These are phyloP conservation scores for Pseudogymnoascus sp. DNA, from an alignment of 2,329 filamentous ascomycete species.

Conservation along the genomic window DNA sequence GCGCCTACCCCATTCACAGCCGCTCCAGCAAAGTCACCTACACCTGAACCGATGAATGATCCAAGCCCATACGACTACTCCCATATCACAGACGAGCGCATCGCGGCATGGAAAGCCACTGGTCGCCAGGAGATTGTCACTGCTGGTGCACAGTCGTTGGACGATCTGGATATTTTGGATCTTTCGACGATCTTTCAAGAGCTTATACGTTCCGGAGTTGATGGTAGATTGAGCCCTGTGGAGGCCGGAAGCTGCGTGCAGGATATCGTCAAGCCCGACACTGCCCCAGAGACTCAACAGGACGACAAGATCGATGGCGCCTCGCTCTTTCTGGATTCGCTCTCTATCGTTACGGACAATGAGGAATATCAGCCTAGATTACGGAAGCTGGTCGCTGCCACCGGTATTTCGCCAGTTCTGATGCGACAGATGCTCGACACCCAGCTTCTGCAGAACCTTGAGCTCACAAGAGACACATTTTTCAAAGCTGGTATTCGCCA, in stretches of 20 bases:
- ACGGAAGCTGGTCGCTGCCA: slow-evolving; percentile 61
- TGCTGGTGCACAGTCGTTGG: slow-evolving; percentile 54
- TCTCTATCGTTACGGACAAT: slow-evolving; percentile 70
- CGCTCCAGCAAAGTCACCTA: slow-evolving; percentile 18
- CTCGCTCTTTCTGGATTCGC: slow-evolving; percentile 70
- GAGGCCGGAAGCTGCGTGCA: slow-evolving; percentile 67
- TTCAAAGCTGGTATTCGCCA: slow-evolving; percentile 75
- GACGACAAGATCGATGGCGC: slow-evolving; percentile 51
- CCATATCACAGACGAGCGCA: slow-evolving; percentile 61
- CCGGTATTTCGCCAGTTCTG: slow-evolving; percentile 59
- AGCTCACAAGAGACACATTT: slow-evolving; percentile 80
- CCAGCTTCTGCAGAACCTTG: slow-evolving; percentile 63
- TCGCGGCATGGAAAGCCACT: slow-evolving; percentile 58
- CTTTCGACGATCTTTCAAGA: slow-evolving; percentile 76
- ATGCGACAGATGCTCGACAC: slow-evolving; percentile 82
- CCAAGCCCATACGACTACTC: slow-evolving; percentile 56
- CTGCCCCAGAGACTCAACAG: slow-evolving; percentile 39
- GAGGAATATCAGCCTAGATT: slow-evolving; percentile 42
- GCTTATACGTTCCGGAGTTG: slow-evolving; percentile 66
- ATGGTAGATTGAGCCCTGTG: slow-evolving; percentile 54
- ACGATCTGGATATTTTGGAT: slow-evolving; percentile 58
- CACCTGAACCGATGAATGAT: slow-evolving; percentile 25
- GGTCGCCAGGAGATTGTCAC: slow-evolving; percentile 62
- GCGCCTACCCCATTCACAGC: background rate
- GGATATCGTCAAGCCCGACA: slow-evolving; percentile 58